Base-by-base conservation (phyloP, 116 monocot genomes). In the Dioscorea cayenensis region DNA sequence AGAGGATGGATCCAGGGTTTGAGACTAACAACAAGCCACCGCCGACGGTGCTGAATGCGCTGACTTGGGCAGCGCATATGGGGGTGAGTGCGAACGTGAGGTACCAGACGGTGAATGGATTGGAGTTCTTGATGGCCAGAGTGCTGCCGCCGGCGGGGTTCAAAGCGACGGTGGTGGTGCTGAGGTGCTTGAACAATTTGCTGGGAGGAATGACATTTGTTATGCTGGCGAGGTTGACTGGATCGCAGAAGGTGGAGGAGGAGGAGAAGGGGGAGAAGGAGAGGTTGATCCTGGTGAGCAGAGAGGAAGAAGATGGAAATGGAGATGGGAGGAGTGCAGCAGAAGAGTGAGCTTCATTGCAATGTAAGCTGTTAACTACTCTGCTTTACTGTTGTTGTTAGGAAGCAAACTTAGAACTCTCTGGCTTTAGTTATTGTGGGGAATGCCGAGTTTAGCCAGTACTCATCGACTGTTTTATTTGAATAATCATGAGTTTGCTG, bases 131-230 rank as follows among this genome's bases (percentile, higher is more conserved):
- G 65, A 68, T 92, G 63, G 92, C 79, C 23, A 79, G 78, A 49
- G 77, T 37, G 20, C 60, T 91, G 64, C 81, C 95, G 11, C 69
- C 86, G 20, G 35, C 82, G 6, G 86, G 68, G 23, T 95, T 95
- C 67, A 95, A 91, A 74, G 81, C 58, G 6, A 82, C 89, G 27
- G 92, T 95, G 13, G 80, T 95, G 25, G 85, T 60, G 20, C 68
- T 95, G 38, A 78, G 95, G 64, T 89, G 95, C 65, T n/a, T 86
- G 72, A 95, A 95, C 77, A 95, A 95, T 73, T 84, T 91, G 58
- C 66, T 95, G 7, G 95, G 95, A 14, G 95, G 95, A 21, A 65
- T 86, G 75, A 89, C 92, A 22, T 95, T 95, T 36, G 95, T 91
- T 2, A 14, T 75, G 36, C 74, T 95, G 2, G 95, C 95, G 6